phyloP scores from a whole-genome alignment of 2,329 filamentous ascomycete species.

The Cladophialophora carrionii region DNA sequence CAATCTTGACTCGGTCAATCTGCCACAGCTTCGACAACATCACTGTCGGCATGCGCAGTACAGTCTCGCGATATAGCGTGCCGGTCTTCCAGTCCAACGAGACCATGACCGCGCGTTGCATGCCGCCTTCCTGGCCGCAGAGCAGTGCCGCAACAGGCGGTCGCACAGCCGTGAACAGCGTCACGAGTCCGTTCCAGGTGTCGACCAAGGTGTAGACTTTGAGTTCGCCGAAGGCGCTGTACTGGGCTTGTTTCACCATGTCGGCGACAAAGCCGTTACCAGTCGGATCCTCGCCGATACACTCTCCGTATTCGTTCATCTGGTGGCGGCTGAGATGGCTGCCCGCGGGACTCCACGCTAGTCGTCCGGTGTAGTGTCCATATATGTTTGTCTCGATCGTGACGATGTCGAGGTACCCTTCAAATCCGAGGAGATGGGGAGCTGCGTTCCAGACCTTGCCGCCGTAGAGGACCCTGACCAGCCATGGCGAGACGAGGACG shows the following conservation, averaged over 20 bases:
- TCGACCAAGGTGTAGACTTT: slow-evolving; percentile 48
- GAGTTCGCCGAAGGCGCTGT: slow-evolving; percentile 37
- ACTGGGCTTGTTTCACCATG: slow-evolving; percentile 19
- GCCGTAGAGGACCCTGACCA: slow-evolving; percentile 18
- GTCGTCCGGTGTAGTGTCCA: slow-evolving; percentile 12
- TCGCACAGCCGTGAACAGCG: slow-evolving; percentile 45
- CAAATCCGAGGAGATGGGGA: slow-evolving; percentile 22
- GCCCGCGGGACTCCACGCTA: slow-evolving; percentile 41
- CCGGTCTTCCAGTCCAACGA: slow-evolving; percentile 51
- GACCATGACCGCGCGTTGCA: slow-evolving; percentile 52
- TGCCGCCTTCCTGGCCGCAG: slow-evolving; percentile 50
- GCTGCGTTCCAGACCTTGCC: slow-evolving; percentile 22
- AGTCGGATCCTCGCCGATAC: slow-evolving; percentile 43
- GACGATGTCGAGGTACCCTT: slow-evolving; percentile 21
- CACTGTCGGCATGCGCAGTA: slow-evolving; percentile 49
- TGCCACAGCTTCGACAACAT: slow-evolving; percentile 46
- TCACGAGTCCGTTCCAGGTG: slow-evolving; percentile 39
- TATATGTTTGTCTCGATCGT: slow-evolving; percentile 22
- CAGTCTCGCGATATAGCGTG: slow-evolving; percentile 51
- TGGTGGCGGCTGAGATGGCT: slow-evolving; percentile 44
- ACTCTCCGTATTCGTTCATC: slow-evolving; percentile 36
- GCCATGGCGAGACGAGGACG: slow-evolving; percentile 14
- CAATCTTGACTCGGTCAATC: slow-evolving; percentile 43
- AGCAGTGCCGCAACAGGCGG: slow-evolving; percentile 51
- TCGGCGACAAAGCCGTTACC: slow-evolving; percentile 37